phyloP scores from a whole-genome alignment of 2,329 filamentous ascomycete species.

The Mollisiaceae sp. region DNA sequence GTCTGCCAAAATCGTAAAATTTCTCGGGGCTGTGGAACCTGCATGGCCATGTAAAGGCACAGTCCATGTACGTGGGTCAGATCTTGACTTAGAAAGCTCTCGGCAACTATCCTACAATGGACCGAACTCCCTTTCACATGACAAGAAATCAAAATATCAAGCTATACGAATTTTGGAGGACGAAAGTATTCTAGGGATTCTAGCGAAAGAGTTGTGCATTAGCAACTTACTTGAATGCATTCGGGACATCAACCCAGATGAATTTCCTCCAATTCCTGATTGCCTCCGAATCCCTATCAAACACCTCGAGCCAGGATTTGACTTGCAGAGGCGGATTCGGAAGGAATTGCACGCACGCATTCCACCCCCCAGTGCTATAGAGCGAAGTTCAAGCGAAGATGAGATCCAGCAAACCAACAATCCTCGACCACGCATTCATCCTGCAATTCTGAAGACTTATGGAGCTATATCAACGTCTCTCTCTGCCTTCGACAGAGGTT shows the following conservation, averaged over 20 bases:
- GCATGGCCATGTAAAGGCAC: slow-evolving; percentile 74
- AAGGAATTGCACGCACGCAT: slow-evolving; percentile 48
- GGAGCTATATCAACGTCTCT: slow-evolving; percentile 62
- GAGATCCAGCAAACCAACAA: slow-evolving; percentile 39
- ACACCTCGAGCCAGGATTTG: slow-evolving; percentile 62
- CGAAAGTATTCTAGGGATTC: slow-evolving; percentile 38
- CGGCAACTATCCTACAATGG: not conserved
- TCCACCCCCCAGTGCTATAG: slow-evolving; percentile 18
- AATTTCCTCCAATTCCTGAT: slow-evolving; percentile 49
- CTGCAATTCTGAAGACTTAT: slow-evolving; percentile 65
- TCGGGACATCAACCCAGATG: slow-evolving; percentile 36
- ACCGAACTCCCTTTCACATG: not conserved
- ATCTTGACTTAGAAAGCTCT: not conserved
- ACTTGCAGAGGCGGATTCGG: slow-evolving; percentile 55
- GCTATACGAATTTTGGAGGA: slow-evolving; percentile 31
- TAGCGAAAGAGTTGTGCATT: slow-evolving; percentile 34
- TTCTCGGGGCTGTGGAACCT: slow-evolving; percentile 69
- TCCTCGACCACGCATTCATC: slow-evolving; percentile 49
- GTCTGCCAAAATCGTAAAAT: slow-evolving; percentile 50
- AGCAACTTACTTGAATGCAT: slow-evolving; percentile 28
- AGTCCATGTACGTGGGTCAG: slow-evolving; percentile 63
- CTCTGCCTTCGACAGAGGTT: slow-evolving; percentile 80
- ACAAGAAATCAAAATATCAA: slow-evolving; percentile 40
- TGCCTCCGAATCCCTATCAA: slow-evolving; percentile 60
- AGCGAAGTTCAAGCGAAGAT: slow-evolving; percentile 43